A percentile compares a stretch with the other conserved stretches of the same genome.
Evolutionary conservation across 2,329 filamentous ascomycete species (phyloP).

Genomic region (Paecilomyces formosus): DNA sequence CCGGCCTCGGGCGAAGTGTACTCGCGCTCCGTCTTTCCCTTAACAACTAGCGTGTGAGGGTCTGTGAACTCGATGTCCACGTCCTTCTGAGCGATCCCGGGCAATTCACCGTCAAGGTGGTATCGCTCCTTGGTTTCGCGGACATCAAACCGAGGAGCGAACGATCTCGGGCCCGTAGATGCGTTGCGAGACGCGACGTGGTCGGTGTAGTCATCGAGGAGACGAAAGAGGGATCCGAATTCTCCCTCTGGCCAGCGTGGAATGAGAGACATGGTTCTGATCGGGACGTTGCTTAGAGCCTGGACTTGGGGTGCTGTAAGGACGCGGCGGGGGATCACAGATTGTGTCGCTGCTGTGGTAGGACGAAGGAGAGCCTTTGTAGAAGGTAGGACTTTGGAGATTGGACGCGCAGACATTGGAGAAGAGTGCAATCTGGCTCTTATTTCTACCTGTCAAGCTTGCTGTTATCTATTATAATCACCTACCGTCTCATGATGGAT

Average conservation of each 20-base stretch:
- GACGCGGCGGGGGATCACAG: neutral
- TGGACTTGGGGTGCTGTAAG: neutral
- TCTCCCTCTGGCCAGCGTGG: constrained; percentile 14
- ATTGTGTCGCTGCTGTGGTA: neutral
- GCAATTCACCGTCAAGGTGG: constrained; percentile 34
- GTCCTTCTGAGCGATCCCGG: constrained; percentile 35
- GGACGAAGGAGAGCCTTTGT: neutral
- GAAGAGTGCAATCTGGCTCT: neutral
- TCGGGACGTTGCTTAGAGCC: neutral
- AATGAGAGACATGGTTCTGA: constrained; percentile 12
- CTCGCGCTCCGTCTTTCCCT: constrained; percentile 25
- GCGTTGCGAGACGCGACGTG: constrained; percentile 11
- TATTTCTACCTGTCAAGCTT: neutral
- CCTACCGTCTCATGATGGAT: neutral
- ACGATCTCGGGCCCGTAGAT: constrained; percentile 13
- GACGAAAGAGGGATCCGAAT: constrained; percentile 28
- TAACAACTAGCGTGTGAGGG: constrained; percentile 31
- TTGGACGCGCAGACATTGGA: neutral
- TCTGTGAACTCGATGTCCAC: constrained; percentile 36
- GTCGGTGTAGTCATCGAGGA: constrained; percentile 27
- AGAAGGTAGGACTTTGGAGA: neutral
- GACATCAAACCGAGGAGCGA: constrained; percentile 35
- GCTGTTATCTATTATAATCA: neutral
- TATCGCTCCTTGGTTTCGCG: constrained; percentile 33
- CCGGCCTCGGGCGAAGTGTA: constrained; percentile 16